Base-by-base conservation (phyloP, 2,329 filamentous ascomycete genomes). In the Fusarium tupiense region DNA sequence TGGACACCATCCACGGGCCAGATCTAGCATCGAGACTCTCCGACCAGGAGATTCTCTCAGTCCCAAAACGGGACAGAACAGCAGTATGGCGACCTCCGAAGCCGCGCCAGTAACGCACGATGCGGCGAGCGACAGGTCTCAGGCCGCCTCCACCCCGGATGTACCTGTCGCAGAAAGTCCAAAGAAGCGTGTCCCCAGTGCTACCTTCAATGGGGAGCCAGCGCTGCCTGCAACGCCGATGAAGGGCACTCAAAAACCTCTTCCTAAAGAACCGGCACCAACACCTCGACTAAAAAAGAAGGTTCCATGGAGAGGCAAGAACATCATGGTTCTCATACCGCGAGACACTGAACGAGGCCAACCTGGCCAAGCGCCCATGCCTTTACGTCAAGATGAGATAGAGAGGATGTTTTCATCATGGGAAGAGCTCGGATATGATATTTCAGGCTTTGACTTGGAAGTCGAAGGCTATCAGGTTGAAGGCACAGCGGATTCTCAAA, bases 251-350 rank as follows among this genome's bases (percentile, higher is more conserved):
- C 79, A 83, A 24, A 85, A 82, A 71, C 78, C 81, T 49, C 73
- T 83, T 20, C 81, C 83, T 3, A 84, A 83, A 60, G 83, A 84
- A 33, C 79, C 83, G 11, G 81, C 83, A 6, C 81, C 83, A 53
- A 88, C 88, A 11, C 89, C 89, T n/a, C 85, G 89, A 19, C 72
- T 89, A 13, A 93, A 89, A 83, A 95, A 93, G 81, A 94, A 92
- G 83, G 86, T 95, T 6, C 87, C 88, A 52, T 95, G 93, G 92
- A 92, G 88, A 78, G 92, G 91, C 65, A 95, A 94, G 83, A 91
- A 90, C 67, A 94, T 94, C 61, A 82, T 93, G 76, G 91, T 95
- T 49, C 85, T 91, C 33, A 83, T 95, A 26, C 93, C 93, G 11
- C 84, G 88, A 52, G 91, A 93, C 70, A 91, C 93, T 60, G 87